A percentile compares a stretch with the other conserved stretches of the same genome.
phyloP scores from a whole-genome alignment of 2,329 filamentous ascomycete genomes.

The Ascochyta rabiei region DNA sequence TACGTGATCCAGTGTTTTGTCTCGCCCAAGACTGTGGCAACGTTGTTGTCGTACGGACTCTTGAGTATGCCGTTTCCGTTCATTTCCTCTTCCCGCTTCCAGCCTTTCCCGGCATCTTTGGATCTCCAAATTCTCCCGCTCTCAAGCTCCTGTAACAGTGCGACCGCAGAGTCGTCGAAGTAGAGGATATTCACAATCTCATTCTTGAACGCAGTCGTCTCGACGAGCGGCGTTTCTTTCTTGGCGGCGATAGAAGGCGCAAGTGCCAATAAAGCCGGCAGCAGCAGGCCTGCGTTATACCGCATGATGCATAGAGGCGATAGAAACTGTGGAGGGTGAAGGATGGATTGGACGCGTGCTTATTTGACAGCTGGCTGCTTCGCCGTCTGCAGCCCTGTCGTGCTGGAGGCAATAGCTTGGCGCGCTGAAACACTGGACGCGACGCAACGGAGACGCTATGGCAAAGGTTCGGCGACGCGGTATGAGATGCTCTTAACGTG shows the following conservation, averaged over 20 bases:
- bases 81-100: constrained; percentile 70
- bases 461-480: constrained; percentile 20
- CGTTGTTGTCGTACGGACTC: constrained; percentile 78
- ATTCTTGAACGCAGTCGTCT: constrained; percentile 68
- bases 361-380: constrained; percentile 46
- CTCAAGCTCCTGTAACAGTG: constrained; percentile 73
- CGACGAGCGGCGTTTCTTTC: constrained; percentile 70
- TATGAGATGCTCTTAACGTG: constrained; percentile 33
- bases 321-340: constrained; percentile 20
- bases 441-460: constrained; percentile 28
- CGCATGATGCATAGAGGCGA: constrained; percentile 48
- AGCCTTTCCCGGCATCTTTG: constrained; percentile 77
- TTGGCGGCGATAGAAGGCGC: constrained; percentile 38
- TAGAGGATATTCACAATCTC: constrained; percentile 77
- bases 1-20: constrained; percentile 81
- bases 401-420: constrained; percentile 41
- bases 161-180: constrained; percentile 85
- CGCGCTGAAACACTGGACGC: constrained; percentile 39
- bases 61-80: constrained; percentile 68
- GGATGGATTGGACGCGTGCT: constrained; percentile 22
- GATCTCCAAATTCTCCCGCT: constrained; percentile 76
- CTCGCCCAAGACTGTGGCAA: constrained; percentile 79
- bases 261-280: constrained; percentile 59
- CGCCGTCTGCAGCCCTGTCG: constrained; percentile 38
- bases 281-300: constrained; percentile 49